phyloP scores from a whole-genome alignment of 768 basidiomycete genomes.

The Amyloporia xantha region DNA sequence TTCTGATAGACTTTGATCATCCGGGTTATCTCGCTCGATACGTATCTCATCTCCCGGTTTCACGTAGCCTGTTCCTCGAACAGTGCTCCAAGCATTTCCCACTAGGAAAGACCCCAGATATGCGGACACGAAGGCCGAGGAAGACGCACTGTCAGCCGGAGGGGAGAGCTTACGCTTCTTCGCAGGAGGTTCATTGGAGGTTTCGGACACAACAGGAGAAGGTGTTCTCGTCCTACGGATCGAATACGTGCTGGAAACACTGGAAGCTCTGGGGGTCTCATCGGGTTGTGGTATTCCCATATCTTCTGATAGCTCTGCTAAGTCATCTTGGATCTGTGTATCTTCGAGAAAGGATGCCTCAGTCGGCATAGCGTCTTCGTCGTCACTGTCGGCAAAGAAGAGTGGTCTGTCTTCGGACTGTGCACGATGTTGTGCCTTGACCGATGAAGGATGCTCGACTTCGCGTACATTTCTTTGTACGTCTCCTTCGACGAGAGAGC shows the following conservation, averaged over 20 bases:
- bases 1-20: slow-evolving; percentile 20
- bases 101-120: slow-evolving; percentile 68
- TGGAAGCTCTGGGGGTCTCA: slow-evolving; percentile 28
- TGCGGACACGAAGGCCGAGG: slow-evolving; percentile 22
- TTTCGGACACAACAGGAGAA: slow-evolving; percentile 15
- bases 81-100: slow-evolving; percentile 74
- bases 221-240: slow-evolving; percentile 16
- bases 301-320: slow-evolving; percentile 11
- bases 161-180: slow-evolving; percentile 44
- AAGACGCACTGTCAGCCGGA: slow-evolving; percentile 4
- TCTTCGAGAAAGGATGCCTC: background rate
- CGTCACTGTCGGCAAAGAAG: slow-evolving; percentile 39
- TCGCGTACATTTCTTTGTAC: too few relatives aligned
- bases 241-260: slow-evolving; percentile 35
- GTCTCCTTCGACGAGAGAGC: too few relatives aligned
- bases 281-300: slow-evolving; percentile 22
- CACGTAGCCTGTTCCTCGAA: slow-evolving; percentile 65
- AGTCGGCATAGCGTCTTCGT: slow-evolving; percentile 25
- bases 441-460: too few relatives aligned
- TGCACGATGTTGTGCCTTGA: too few relatives aligned
- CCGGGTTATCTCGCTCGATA: slow-evolving; percentile 48
- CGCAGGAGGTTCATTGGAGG: slow-evolving; percentile 24
- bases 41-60: slow-evolving; percentile 53
- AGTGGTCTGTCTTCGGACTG: slow-evolving; percentile 12
- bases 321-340: background rate